Evolutionary conservation across 2,329 filamentous ascomycete species (phyloP).

Genomic region (Cladophialophora chaetospira): DNA sequence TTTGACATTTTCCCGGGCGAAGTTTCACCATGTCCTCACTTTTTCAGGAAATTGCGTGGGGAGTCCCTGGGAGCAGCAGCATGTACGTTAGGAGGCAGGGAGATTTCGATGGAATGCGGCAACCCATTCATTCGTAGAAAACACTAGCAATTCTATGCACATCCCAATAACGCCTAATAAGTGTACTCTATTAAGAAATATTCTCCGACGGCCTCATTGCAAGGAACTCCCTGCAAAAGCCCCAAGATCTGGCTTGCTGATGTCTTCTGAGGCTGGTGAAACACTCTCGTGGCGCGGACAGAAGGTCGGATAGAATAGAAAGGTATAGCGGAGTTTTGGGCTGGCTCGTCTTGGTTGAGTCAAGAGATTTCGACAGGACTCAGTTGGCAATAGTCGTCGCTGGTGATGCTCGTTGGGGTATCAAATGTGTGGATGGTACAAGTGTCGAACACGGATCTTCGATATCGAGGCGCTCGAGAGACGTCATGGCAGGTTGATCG

Average conservation of each 20-base stretch:
- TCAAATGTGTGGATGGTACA: conserved; percentile 19
- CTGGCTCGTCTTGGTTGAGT: neutral
- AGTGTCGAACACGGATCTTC: neutral
- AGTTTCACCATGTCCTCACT: too few relatives aligned
- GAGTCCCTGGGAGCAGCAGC: neutral
- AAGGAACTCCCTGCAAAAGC: neutral
- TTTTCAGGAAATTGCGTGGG: neutral
- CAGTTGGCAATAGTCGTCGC: neutral
- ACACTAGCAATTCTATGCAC: conserved; percentile 2
- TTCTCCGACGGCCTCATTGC: neutral
- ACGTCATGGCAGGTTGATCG: neutral
- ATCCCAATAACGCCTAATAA: neutral
- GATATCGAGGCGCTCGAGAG: neutral
- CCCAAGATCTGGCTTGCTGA: neutral
- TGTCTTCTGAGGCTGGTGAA: neutral
- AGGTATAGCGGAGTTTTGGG: too few relatives aligned
- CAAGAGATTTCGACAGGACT: neutral
- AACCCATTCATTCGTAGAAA: neutral
- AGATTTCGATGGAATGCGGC: too few relatives aligned
- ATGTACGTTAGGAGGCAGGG: neutral
- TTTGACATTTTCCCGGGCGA: too few relatives aligned
- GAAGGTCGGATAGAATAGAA: too few relatives aligned
- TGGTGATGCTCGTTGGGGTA: conserved; percentile 8
- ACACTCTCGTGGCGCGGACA: too few relatives aligned
- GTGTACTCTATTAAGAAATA: conserved; percentile 1